Base-by-base conservation (phyloP, 2,329 filamentous ascomycete genomes). In the Sporothrix phasma region DNA sequence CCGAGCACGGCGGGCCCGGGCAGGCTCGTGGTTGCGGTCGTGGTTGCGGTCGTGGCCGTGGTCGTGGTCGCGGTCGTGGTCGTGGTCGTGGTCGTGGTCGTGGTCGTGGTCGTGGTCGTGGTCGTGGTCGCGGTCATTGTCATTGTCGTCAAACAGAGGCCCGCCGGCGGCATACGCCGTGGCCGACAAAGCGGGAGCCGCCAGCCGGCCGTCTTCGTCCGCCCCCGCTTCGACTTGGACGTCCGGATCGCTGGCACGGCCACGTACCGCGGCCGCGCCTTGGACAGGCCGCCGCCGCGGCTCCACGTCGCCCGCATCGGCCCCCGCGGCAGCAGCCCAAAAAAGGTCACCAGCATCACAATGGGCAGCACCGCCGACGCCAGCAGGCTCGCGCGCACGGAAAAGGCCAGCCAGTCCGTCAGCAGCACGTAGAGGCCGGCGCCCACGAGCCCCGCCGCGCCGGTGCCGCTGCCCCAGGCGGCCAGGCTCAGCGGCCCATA, bases 391-490 rank as follows among this genome's bases (percentile, higher is more conserved):
- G 81, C 81, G 69, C 83, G 84, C 49, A 96, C 90, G 61, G 83
- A 85, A 68, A 96, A 82, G 0, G 86, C 85, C 64, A 95, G 78
- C 72, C 87, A 89, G 37, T 89, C 92, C 1, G 93, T 97, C 65
- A 94, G 81, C 56, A 93, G 72, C 7, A 95, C 90, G 75, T 97
- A 99, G 15, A 93, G 80, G 0, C 92, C 92, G 0, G 93, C 91
- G 5, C 94, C 94, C 0, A 93, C 80, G 64, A 99, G 75, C 0
- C 93, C 93, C 0, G 93, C 93, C 0, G 89, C 93, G 1, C 93
- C 93, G 0, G 93, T 97, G 0, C 93, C 93, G 68, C 89, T 93
- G 0, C 91, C 89, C 94, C 94, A 99, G 41, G 90, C 88, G 0
- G 92, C 92, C 19, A 97, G 81, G 69, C 90, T 91, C 75, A 90